phyloP scores from a whole-genome alignment of 2,329 filamentous ascomycete species.

The Fusarium chlamydosporum region DNA sequence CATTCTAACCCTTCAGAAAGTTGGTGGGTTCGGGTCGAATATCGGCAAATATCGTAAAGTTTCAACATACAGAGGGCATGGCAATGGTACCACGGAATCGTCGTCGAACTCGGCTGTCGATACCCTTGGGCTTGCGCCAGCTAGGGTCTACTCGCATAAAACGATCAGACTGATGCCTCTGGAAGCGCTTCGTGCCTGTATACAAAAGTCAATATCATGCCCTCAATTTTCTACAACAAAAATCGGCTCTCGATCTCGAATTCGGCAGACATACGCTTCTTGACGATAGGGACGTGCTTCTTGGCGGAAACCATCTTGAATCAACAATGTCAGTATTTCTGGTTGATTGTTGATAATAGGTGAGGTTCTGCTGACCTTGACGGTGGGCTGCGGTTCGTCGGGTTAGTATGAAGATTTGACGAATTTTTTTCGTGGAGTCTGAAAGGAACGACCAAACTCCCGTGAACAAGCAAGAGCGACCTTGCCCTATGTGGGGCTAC shows the following conservation, averaged over 20 bases:
- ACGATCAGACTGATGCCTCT: constrained; percentile 96
- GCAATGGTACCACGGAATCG: constrained; percentile 95
- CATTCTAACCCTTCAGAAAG: constrained; percentile 1
- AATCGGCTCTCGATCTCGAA: constrained; percentile 29
- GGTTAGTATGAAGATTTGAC: constrained; percentile 34
- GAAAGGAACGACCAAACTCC: not conserved
- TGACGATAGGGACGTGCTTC: constrained; percentile 99
- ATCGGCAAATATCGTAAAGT: too few relatives aligned
- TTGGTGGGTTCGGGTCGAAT: constrained; percentile 10
- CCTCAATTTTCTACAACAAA: constrained; percentile 25
- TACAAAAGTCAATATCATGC: constrained; percentile 57
- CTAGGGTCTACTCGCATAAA: constrained; percentile 91
- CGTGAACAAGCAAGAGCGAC: too few relatives aligned
- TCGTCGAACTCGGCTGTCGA: constrained; percentile 97
- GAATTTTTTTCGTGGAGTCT: constrained; percentile 7
- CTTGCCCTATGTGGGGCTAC: too few relatives aligned
- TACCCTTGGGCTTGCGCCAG: constrained; percentile 99
- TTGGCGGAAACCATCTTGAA: constrained; percentile 96
- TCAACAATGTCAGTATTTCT: constrained; percentile 51
- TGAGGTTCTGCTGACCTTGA: constrained; percentile 57
- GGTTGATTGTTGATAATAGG: constrained; percentile 22
- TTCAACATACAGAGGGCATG: constrained; percentile 93
- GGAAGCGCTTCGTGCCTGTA: constrained; percentile 91
- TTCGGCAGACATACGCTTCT: constrained; percentile 89
- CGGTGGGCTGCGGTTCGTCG: constrained; percentile 58